phyloP scores from a whole-genome alignment of 352 stramenopile species.

The Globisporangium uncinulatum region DNA sequence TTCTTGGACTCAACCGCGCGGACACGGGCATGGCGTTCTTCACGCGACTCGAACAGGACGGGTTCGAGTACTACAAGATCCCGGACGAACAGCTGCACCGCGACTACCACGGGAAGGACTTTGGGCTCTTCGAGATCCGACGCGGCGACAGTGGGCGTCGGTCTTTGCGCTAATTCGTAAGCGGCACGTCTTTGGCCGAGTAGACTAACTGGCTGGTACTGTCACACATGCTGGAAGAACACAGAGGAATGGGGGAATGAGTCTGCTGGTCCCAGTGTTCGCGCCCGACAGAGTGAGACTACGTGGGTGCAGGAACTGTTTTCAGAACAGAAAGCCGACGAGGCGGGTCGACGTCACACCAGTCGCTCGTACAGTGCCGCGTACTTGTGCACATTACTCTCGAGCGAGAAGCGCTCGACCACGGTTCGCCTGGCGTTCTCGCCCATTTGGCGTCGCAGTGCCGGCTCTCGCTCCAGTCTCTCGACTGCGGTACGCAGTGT shows the following conservation, averaged over 20 bases:
- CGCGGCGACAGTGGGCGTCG: background rate
- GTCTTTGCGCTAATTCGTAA: too few relatives aligned
- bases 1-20: conserved; percentile 68
- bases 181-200: too few relatives aligned
- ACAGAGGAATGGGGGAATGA: too few relatives aligned
- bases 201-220: too few relatives aligned
- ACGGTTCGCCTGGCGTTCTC: conserved; percentile 32
- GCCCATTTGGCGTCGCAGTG: conserved; percentile 21
- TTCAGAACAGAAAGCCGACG: too few relatives aligned
- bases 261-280: too few relatives aligned
- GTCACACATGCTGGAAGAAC: too few relatives aligned
- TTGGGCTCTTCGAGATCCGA: conserved; percentile 73
- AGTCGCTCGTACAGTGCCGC: conserved; percentile 33
- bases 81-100: conserved; percentile 42
- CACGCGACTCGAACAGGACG: conserved; percentile 49
- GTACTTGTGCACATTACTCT: conserved; percentile 24
- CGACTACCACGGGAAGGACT: conserved; percentile 69
- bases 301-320: too few relatives aligned
- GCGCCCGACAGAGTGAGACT: too few relatives aligned
- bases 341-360: background rate
- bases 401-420: conserved; percentile 23
- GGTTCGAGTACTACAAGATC: conserved; percentile 85
- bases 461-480: conserved; percentile 18
- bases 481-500: conserved; percentile 25
- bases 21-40: conserved; percentile 71